Base-by-base conservation (phyloP, 768 basidiomycete species). In the Infundibulicybe gibba region DNA sequence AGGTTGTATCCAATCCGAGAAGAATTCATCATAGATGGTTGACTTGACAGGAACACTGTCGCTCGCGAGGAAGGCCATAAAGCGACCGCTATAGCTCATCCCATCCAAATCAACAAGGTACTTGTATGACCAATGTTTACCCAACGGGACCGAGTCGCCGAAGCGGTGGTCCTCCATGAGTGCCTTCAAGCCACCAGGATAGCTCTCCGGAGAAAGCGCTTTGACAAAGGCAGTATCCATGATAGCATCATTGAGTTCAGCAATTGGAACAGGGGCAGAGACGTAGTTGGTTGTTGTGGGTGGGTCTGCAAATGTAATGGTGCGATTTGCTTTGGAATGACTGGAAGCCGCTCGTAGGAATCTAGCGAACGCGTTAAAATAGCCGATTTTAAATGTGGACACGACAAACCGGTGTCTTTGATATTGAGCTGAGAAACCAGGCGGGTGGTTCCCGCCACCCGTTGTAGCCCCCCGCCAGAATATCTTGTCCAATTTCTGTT, bases 401-500 rank as follows among this genome's bases (percentile, higher is more conserved):
- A 39, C 30, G 15, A 54, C 55, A 40, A 52, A 86, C 83, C 93
- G 75, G 62, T 97, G 94, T 39, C 94, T 77, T 49, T 97, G 94
- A 55, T 94, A 97, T 52, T 83, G 78, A 2, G 81, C 67, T 2
- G 89, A 69, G 59, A 90, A 95, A 0, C 94, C 93, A 0, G 83
- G 80, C 1, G 94, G 94, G 33, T 85, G 85, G 51, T 77, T 89
- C 25, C 94, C 94, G 1, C 94, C 94, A 46, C 97, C 97, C 0
- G 95, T 98, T 0, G 92, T 95, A 2, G 94, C 92, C 10, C 97
- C 97, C 39, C 97, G 72, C 92, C 95, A 99, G 64, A 94, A 94
- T 35, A 98, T 79, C 59, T 79, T 80, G 61, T 92, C 80, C n/a
- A 71, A 67, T 69, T 98, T 98, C 50, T 85, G 68, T 45, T 90